Evolutionary conservation across 2,329 filamentous ascomycete species (phyloP).

Genomic region (Penicillium psychrosexuale): DNA sequence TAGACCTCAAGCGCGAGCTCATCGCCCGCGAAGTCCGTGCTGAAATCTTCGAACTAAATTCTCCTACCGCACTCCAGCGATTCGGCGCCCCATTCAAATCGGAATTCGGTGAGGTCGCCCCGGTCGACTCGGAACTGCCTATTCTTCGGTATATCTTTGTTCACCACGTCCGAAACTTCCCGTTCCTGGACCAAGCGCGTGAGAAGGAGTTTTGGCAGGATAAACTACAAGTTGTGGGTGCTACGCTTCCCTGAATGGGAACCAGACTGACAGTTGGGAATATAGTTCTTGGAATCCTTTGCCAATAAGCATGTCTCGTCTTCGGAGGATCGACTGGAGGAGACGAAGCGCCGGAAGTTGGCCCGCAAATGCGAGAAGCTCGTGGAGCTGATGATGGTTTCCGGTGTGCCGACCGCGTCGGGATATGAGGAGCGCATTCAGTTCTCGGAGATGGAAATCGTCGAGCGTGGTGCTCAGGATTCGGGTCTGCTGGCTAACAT

Average conservation of each 20-base stretch:
- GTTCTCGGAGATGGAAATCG: conserved; percentile 94
- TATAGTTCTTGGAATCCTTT: conserved; percentile 90
- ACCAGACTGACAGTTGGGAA: conserved; percentile 4
- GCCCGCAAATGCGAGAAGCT: conserved; percentile 92
- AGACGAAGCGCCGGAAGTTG: conserved; percentile 90
- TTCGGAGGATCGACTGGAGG: conserved; percentile 90
- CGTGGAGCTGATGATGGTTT: conserved; percentile 99
- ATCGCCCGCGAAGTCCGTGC: conserved; percentile 82
- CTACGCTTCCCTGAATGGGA: neutral
- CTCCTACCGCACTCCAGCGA: conserved; percentile 86
- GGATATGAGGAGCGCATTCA: conserved; percentile 96
- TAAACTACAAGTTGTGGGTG: conserved; percentile 83
- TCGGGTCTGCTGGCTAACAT: conserved; percentile 81
- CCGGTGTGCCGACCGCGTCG: conserved; percentile 88
- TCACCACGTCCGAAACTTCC: conserved; percentile 95
- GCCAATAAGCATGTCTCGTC: conserved; percentile 96
- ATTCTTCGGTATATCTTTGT: conserved; percentile 96
- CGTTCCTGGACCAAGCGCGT: conserved; percentile 90
- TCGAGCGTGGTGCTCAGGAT: conserved; percentile 89
- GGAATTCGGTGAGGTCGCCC: conserved; percentile 86
- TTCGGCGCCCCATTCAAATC: conserved; percentile 96
- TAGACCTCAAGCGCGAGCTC: conserved; percentile 94
- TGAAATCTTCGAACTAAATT: conserved; percentile 91
- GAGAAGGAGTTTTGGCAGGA: conserved; percentile 99
- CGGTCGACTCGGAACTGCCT: conserved; percentile 88